Evolutionary conservation across 495 filamentous ascomycete species (phyloP).

Genomic region (Penicillium waksmanii): DNA sequence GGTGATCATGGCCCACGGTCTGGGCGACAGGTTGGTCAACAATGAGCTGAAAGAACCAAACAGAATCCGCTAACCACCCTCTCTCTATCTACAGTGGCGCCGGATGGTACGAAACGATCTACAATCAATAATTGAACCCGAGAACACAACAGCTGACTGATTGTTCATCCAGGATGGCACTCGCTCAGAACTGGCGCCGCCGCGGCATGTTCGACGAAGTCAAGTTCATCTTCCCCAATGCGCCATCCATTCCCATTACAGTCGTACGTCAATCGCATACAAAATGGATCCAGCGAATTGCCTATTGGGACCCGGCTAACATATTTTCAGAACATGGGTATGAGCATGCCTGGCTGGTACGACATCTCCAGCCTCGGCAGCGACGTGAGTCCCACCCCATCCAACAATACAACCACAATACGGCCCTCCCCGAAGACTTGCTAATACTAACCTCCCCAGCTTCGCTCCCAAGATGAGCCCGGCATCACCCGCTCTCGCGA

Average conservation of each 20-base stretch:
- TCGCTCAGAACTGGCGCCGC: conserved; percentile 89
- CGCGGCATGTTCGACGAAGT: conserved; percentile 85
- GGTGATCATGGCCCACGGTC: conserved; percentile 89
- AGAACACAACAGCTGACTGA: conserved; percentile 7
- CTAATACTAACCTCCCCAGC: conserved; percentile 18
- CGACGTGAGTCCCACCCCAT: conserved; percentile 39
- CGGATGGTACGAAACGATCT: conserved; percentile 61
- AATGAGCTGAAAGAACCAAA: not conserved
- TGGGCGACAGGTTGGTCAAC: conserved; percentile 71
- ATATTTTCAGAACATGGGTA: conserved; percentile 67
- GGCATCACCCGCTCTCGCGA: conserved; percentile 75
- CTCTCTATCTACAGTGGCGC: conserved; percentile 49
- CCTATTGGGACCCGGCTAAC: not conserved
- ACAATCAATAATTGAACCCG: not conserved
- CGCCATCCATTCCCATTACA: conserved; percentile 87
- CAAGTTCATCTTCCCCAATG: conserved; percentile 91
- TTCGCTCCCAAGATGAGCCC: conserved; percentile 70
- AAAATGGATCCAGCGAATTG: not conserved
- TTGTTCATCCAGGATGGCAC: conserved; percentile 56
- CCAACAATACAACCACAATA: not conserved
- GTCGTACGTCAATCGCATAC: conserved; percentile 57
- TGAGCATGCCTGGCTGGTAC: conserved; percentile 91
- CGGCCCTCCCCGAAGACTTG: conserved; percentile 34
- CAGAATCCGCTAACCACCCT: conserved; percentile 10
- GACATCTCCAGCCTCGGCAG: conserved; percentile 70